Conservation (phyloP, 352 stramenopile genomes). For the Pythium chondricola region DNA sequence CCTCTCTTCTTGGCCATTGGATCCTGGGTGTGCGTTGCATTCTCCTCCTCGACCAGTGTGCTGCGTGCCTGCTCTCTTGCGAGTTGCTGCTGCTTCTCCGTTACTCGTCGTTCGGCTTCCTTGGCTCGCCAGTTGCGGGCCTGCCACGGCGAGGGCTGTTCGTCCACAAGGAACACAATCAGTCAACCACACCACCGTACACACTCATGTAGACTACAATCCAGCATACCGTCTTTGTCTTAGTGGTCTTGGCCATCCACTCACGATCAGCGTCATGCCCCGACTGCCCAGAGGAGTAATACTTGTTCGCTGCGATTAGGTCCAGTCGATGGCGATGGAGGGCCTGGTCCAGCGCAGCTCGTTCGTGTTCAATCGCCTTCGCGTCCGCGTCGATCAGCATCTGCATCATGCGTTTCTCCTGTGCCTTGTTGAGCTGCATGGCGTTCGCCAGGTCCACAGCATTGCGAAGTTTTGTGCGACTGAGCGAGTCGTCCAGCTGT, state of each 20-base stretch:
- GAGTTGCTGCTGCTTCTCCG: too few species aligned
- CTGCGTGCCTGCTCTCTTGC: too few species aligned
- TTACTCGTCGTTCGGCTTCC: conserved; percentile 12
- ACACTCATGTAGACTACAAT: too few species aligned
- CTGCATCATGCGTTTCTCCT: conserved; percentile 62
- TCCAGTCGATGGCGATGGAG: conserved; percentile 49
- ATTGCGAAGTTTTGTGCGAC: conserved; percentile 62
- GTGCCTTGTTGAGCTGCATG: conserved; percentile 36
- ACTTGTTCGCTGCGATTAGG: conserved; percentile 31
- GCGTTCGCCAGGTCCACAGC: conserved; percentile 59
- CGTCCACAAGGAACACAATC: conserved; percentile 5
- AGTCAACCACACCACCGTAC: too few species aligned
- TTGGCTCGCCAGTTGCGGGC: conserved; percentile 55
- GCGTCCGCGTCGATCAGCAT: conserved; percentile 60
- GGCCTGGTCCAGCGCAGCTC: conserved; percentile 46
- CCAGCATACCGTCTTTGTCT: conserved; percentile 14
- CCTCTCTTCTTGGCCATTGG: too few species aligned
- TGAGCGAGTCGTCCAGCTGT: conserved; percentile 51
- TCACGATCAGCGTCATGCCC: conserved; percentile 16
- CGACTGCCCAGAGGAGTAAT: conserved; percentile 7
- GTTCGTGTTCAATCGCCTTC: conserved; percentile 63
- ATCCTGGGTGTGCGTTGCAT: too few species aligned
- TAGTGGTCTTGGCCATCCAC: conserved; percentile 16
- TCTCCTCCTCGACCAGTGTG: too few species aligned
- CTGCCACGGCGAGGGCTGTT: conserved; percentile 63